A percentile compares a stretch with the other conserved stretches of the same genome.
Evolutionary conservation across 495 filamentous ascomycete genomes (phyloP).

Genomic region (Aspergillus heteromorphus): DNA sequence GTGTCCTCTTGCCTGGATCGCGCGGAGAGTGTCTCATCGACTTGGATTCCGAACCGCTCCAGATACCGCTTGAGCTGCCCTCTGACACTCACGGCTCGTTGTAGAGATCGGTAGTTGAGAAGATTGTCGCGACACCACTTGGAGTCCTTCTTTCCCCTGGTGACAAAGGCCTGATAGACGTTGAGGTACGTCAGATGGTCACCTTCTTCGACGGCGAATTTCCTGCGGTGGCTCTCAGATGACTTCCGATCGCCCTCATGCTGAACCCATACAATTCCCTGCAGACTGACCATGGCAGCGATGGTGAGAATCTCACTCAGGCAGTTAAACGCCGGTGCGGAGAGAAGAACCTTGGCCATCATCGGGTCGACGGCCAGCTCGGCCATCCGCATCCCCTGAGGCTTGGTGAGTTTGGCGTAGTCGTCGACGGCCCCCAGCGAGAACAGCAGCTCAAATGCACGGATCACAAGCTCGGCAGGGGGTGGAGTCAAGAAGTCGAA

Average conservation of each 20-base stretch:
- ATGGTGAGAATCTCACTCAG: slow-evolving; percentile 83
- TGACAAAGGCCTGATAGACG: slow-evolving; percentile 85
- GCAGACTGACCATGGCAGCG: slow-evolving; percentile 88
- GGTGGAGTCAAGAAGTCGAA: slow-evolving; percentile 89
- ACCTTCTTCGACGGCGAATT: slow-evolving; percentile 89
- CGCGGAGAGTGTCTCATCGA: slow-evolving; percentile 53
- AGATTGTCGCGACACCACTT: slow-evolving; percentile 84
- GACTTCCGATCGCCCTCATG: slow-evolving; percentile 70
- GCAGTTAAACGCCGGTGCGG: slow-evolving; percentile 70
- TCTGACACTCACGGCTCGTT: slow-evolving; percentile 78
- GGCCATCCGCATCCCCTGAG: slow-evolving; percentile 85
- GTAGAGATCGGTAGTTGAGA: slow-evolving; percentile 79
- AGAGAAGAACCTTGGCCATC: slow-evolving; percentile 87
- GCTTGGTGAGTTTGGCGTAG: slow-evolving; percentile 86
- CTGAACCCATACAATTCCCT: slow-evolving; percentile 75
- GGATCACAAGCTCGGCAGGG: slow-evolving; percentile 79
- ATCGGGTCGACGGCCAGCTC: slow-evolving; percentile 93
- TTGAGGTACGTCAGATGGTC: slow-evolving; percentile 95
- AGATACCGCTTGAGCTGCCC: slow-evolving; percentile 82
- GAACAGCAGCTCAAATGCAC: slow-evolving; percentile 84
- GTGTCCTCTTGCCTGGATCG: slow-evolving; percentile 23
- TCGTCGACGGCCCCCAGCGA: slow-evolving; percentile 84
- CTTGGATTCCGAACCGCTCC: slow-evolving; percentile 73
- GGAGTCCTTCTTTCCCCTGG: slow-evolving; percentile 75
- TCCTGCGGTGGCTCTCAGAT: slow-evolving; percentile 66